Percentiles rank a stretch among this genome's conserved stretches.
Evolutionary conservation across 352 stramenopile species (phyloP).

Genomic region (Saprolegnia diclina): DNA sequence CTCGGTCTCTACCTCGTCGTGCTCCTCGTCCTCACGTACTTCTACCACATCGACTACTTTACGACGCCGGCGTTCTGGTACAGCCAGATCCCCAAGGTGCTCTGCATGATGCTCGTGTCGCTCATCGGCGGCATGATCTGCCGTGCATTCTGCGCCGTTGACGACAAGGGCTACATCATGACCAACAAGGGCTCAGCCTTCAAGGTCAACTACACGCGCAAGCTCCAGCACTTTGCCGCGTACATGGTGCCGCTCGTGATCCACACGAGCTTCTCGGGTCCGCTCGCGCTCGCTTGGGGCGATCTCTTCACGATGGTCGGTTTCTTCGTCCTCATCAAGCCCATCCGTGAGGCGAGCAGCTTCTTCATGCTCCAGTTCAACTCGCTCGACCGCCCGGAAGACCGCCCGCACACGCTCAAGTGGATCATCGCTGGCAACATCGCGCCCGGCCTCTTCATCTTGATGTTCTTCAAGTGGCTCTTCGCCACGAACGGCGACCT

Average conservation of each 20-base stretch:
- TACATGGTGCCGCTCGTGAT: constrained; percentile 79
- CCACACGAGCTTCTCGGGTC: constrained; percentile 52
- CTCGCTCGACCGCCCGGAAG: constrained; percentile 75
- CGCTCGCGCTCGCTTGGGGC: constrained; percentile 67
- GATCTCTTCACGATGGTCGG: constrained; percentile 77
- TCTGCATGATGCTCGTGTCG: constrained; percentile 77
- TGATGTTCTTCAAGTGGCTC: constrained; percentile 31
- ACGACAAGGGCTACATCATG: constrained; percentile 80
- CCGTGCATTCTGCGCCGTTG: constrained; percentile 70
- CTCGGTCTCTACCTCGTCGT: constrained; percentile 49
- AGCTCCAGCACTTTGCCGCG: constrained; percentile 76
- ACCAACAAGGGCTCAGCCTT: constrained; percentile 78
- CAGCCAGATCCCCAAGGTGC: constrained; percentile 68
- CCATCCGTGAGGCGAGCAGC: constrained; percentile 62
- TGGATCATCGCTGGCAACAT: constrained; percentile 56
- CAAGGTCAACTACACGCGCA: constrained; percentile 87
- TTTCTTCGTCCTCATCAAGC: constrained; percentile 82
- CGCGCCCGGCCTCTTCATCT: constrained; percentile 27
- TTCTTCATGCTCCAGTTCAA: constrained; percentile 90
- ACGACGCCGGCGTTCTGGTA: constrained; percentile 55
- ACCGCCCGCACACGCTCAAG: constrained; percentile 79
- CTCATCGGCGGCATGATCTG: constrained; percentile 67
- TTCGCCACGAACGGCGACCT: constrained; percentile 30
- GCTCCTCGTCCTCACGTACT: constrained; percentile 52
- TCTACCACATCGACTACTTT: constrained; percentile 63